Conservation (phyloP, 2,329 filamentous ascomycete genomes). For the Aspergillus sp. region DNA sequence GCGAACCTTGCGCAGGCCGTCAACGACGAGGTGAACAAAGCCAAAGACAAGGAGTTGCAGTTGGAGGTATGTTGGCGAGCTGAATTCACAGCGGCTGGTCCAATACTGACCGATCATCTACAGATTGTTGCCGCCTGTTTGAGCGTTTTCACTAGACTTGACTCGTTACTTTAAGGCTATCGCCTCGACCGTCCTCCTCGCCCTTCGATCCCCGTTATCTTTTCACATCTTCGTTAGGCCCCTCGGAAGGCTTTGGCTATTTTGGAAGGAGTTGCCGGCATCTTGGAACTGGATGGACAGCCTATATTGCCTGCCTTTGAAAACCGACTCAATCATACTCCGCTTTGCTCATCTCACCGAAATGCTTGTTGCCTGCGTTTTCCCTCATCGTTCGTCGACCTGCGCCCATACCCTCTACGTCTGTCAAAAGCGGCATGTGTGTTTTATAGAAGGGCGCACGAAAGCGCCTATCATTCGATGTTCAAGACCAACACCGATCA, state of each 20-base stretch:
- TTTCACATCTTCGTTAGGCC: slow-evolving; percentile 12
- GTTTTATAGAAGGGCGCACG: slow-evolving; percentile 6
- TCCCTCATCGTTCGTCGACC: not conserved
- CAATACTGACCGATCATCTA: slow-evolving; percentile 13
- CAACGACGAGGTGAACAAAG: slow-evolving; percentile 77
- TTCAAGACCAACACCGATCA: not conserved
- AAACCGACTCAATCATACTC: no score
- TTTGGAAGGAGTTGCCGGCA: slow-evolving; percentile 26
- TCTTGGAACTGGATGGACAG: slow-evolving; percentile 22
- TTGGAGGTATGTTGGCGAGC: slow-evolving; percentile 67
- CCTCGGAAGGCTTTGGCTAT: slow-evolving; percentile 15
- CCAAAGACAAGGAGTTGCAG: slow-evolving; percentile 92
- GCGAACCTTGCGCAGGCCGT: slow-evolving; percentile 89
- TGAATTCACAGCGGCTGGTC: not conserved
- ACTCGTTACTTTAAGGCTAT: slow-evolving; percentile 73
- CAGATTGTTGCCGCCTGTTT: slow-evolving; percentile 87
- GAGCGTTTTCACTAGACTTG: slow-evolving; percentile 94
- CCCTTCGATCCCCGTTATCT: slow-evolving; percentile 11
- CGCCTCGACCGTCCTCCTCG: slow-evolving; percentile 5
- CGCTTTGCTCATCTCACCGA: slow-evolving; percentile 12
- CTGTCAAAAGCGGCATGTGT: slow-evolving; percentile 3
- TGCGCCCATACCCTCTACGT: not conserved
- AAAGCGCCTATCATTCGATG: not conserved
- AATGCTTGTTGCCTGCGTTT: slow-evolving; percentile 8
- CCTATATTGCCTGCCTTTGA: not conserved